These are phyloP conservation scores for Paxillus rubicundulus DNA, from an alignment of 768 basidiomycete genomes.

Conservation along the genomic window DNA sequence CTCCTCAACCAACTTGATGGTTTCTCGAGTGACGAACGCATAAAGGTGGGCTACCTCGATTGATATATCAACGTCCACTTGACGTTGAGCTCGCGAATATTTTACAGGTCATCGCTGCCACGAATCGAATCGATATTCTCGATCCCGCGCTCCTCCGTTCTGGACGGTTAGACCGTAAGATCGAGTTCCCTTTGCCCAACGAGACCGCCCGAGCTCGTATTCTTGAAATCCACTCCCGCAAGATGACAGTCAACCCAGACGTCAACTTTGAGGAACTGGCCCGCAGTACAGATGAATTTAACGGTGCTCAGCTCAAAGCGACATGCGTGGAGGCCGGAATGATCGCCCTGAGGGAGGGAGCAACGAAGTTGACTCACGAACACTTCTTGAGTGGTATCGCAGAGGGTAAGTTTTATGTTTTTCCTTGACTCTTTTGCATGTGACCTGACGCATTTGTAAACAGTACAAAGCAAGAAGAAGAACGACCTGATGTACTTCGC, in stretches of 20 bases:
- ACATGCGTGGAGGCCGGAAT: slow-evolving; percentile 99
- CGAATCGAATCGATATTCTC: slow-evolving; percentile 97
- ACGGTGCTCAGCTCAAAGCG: slow-evolving; percentile 94
- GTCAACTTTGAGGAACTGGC: slow-evolving; percentile 98
- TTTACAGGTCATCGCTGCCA: slow-evolving; percentile 95
- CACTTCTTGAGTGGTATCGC: slow-evolving; percentile 93
- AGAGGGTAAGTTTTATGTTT: slow-evolving; percentile 55
- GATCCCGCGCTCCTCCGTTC: slow-evolving; percentile 98
- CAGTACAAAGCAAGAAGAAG: slow-evolving; percentile 99
- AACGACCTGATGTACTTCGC: slow-evolving; percentile 95
- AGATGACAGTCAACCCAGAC: slow-evolving; percentile 84
- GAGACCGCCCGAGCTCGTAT: slow-evolving; percentile 96
- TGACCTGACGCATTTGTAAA: slow-evolving; percentile 28
- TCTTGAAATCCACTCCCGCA: slow-evolving; percentile 94
- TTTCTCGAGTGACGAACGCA: slow-evolving; percentile 94
- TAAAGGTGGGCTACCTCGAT: slow-evolving; percentile 63
- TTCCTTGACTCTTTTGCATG: background rate
- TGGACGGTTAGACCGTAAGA: slow-evolving; percentile 95
- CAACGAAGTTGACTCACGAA: slow-evolving; percentile 85
- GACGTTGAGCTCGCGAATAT: slow-evolving; percentile 7
- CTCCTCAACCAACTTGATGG: slow-evolving; percentile 97
- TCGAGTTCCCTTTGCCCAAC: slow-evolving; percentile 96
- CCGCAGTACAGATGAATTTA: slow-evolving; percentile 96
- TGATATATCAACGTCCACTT: background rate
- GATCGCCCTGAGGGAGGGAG: slow-evolving; percentile 95